A percentile compares a stretch with the other conserved stretches of the same genome.
Conservation (phyloP, 2,329 filamentous ascomycete genomes). For the Rhynchosporium secalis region DNA sequence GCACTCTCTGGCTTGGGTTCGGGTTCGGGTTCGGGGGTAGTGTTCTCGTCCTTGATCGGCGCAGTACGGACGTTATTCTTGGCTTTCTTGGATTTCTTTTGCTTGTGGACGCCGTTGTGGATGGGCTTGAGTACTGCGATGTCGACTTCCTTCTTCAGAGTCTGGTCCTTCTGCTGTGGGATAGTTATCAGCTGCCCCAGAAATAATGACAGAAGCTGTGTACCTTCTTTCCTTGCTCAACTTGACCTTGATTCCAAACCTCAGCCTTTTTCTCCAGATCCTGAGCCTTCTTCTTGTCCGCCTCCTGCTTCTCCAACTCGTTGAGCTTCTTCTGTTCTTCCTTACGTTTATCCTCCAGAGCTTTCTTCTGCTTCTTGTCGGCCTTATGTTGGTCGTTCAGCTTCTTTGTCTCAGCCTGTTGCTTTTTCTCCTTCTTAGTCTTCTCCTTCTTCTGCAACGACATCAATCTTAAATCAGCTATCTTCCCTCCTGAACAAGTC, state of each 20-base stretch:
- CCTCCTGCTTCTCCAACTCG: constrained; percentile 7
- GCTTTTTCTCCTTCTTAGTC: constrained; percentile 8
- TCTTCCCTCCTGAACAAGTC: no score
- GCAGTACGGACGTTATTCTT: neutral
- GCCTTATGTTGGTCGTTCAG: constrained; percentile 3
- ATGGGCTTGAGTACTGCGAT: constrained; percentile 3
- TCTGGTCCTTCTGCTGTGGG: constrained; percentile 3
- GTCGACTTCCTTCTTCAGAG: neutral
- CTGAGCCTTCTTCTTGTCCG: constrained; percentile 1
- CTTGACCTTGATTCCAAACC: neutral
- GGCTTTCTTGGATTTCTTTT: constrained; percentile 4
- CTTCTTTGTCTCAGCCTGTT: constrained; percentile 8
- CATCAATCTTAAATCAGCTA: neutral
- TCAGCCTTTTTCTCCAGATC: constrained; percentile 12
- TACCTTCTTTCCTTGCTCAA: constrained; percentile 4
- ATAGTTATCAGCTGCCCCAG: neutral
- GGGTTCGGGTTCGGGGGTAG: neutral
- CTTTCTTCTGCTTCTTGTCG: constrained; percentile 4
- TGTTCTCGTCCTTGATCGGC: neutral
- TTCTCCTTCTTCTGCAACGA: neutral
- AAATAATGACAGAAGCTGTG: no score
- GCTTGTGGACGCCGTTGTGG: constrained; percentile 4
- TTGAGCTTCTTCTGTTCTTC: neutral
- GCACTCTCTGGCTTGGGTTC: neutral
- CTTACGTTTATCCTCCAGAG: constrained; percentile 2